Base-by-base conservation (phyloP, 257 asterid species). In the Lithospermum erythrorhizon region DNA sequence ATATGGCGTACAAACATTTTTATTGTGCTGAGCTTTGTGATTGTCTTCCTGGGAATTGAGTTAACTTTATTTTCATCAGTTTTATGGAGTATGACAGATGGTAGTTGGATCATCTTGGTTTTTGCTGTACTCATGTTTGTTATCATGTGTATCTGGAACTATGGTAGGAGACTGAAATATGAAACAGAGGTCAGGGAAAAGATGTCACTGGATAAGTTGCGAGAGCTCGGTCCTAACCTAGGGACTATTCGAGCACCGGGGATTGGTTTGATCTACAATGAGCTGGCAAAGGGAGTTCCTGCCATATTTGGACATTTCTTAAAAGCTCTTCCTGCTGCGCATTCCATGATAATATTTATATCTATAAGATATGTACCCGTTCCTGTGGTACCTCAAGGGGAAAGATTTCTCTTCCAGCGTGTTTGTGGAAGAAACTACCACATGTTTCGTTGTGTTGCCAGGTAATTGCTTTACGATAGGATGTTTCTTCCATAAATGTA, bases 161-260 rank as follows among this genome's bases (percentile, higher is more conserved):
- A 93, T 47, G 98, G 97, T 55, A 88, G 89, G 86, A 86, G 79
- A 73, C 87, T 86, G 11, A 89, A 80, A 77, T 89, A 93, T 68
- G 97, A 88, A 75, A 89, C 96, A 41, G 97, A 93, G 80, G 94
- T 89, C 65, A 79, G 73, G 75, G 74, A 78, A 75, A 89, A 86
- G 81, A 81, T 93, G 84, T 83, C 98, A 2, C 80, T 83, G 94
- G 98, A 84, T 64, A 74, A 83, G 79, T 72, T 93, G 71, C 81
- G 95, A 62, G 78, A 84, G 72, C 81, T 89, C 61, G 98, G 96
- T 55, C 89, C 95, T 14, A 77, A 86, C 76, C 86, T 88, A 11
- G 97, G 97, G 57, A 82, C 96, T 57, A 75, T 83, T 62, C 80
- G 98, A 77, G 97, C 96, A 75, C 95, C 98, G 63, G 98, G 98